phyloP scores from a whole-genome alignment of 1,284 basidiomycete species.

The Bjerkandera adusta region DNA sequence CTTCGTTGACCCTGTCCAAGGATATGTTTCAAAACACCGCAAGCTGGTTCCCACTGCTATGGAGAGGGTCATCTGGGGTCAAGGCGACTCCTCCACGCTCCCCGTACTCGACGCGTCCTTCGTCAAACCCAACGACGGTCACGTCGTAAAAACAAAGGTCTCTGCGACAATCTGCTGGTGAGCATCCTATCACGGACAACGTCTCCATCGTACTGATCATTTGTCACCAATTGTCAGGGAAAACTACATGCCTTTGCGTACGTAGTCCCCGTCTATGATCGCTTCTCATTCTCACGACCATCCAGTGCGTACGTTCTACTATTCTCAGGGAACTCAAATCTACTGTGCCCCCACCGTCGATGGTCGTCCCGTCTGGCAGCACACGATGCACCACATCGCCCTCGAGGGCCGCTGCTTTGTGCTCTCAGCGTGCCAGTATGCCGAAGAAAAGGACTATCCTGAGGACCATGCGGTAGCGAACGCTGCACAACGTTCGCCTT shows the following conservation, averaged over 20 bases:
- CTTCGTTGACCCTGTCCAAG: conserved; percentile 58
- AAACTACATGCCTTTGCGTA: conserved; percentile 74
- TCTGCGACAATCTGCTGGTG: conserved; percentile 70
- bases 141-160: conserved; percentile 45
- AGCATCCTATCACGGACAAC: conserved; percentile 17
- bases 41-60: conserved; percentile 71
- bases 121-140: conserved; percentile 17
- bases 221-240: conserved; percentile 43
- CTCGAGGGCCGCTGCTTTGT: conserved; percentile 79
- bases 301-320: conserved; percentile 59
- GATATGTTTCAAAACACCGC: conserved; percentile 64
- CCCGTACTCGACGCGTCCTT: conserved; percentile 31
- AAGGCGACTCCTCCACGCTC: conserved; percentile 39
- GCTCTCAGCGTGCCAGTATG: conserved; percentile 62
- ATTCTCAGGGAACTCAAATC: conserved; percentile 59
- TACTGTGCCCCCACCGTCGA: conserved; percentile 77
- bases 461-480: conserved; percentile 48
- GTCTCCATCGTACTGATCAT: not conserved
- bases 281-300: not conserved
- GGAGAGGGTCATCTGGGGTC: conserved; percentile 72
- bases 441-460: conserved; percentile 62
- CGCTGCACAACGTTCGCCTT: conserved; percentile 37
- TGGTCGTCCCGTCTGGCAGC: conserved; percentile 59
- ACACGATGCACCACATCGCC: conserved; percentile 72
- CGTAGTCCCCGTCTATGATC: conserved; percentile 18